These are phyloP conservation scores for Lobulomyces angularis DNA, from an alignment of 192 early-diverging fungal genomes.

Conservation along the genomic window DNA sequence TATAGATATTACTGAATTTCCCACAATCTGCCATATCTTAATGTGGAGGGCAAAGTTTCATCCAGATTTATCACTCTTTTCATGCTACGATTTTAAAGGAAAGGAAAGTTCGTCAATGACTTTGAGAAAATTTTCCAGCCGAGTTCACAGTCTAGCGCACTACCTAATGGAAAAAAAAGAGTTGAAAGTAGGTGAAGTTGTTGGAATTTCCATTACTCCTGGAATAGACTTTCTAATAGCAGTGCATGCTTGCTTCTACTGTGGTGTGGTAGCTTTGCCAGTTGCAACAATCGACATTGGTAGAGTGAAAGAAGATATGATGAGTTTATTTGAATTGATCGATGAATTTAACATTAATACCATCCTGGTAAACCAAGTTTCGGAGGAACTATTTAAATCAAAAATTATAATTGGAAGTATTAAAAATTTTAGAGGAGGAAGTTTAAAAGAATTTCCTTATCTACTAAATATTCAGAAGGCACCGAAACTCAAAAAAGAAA, in stretches of 20 bases:
- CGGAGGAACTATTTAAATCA: constrained; percentile 55
- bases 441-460: constrained; percentile 34
- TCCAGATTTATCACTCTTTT: constrained; percentile 55
- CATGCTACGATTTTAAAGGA: constrained; percentile 40
- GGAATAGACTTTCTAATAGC: constrained; percentile 58
- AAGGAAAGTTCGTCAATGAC: constrained; percentile 51
- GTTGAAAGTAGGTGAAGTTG: constrained; percentile 38
- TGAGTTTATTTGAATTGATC: constrained; percentile 42
- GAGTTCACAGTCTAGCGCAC: constrained; percentile 51
- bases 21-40: constrained; percentile 57
- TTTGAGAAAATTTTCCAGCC: constrained; percentile 55
- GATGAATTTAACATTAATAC: constrained; percentile 44
- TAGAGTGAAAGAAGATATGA: constrained; percentile 58
- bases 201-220: constrained; percentile 51
- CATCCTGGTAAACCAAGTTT: constrained; percentile 47
- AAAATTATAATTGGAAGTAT: constrained; percentile 44
- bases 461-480: constrained; percentile 53
- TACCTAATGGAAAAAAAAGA: constrained; percentile 48
- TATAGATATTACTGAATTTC: constrained; percentile 55
- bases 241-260: constrained; percentile 68
- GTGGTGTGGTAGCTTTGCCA: constrained; percentile 61
- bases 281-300: constrained; percentile 51
- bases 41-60: constrained; percentile 53
- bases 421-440: constrained; percentile 19
- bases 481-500: constrained; percentile 42